Percentiles rank a stretch among this genome's conserved stretches.
Conservation (phyloP, 2,329 filamentous ascomycete species). For the Coniosporium tulheliwenetii region DNA sequence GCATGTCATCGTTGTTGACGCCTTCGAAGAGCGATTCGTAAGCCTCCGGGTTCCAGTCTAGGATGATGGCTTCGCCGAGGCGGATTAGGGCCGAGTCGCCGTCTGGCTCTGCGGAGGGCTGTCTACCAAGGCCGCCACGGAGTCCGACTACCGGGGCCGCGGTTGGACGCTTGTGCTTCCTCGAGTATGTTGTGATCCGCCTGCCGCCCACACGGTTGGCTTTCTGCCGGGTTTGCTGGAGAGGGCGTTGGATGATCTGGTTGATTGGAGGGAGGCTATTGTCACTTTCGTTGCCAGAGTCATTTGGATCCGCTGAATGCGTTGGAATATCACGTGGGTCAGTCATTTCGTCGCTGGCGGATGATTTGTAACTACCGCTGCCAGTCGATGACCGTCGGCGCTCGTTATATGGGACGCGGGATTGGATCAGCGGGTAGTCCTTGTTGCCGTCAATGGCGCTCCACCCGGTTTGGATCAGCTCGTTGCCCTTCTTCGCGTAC, state of each 20-base stretch:
- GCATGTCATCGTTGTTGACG: slow-evolving; percentile 28
- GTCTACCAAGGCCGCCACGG: not conserved
- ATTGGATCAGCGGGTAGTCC: slow-evolving; percentile 37
- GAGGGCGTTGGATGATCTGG: not conserved
- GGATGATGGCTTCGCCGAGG: slow-evolving; percentile 67
- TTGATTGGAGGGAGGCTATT: not conserved
- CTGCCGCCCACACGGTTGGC: not conserved
- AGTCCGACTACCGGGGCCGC: not conserved
- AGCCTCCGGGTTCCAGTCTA: slow-evolving; percentile 66
- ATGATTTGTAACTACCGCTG: slow-evolving; percentile 1
- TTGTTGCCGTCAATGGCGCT: slow-evolving; percentile 43
- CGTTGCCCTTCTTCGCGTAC: slow-evolving; percentile 39
- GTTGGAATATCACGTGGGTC: not conserved
- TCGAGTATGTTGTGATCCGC: slow-evolving; percentile 7
- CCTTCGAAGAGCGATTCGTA: slow-evolving; percentile 54
- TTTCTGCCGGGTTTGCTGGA: not conserved
- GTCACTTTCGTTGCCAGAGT: slow-evolving; percentile 1
- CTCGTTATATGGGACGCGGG: slow-evolving; percentile 21
- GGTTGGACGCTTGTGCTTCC: slow-evolving; percentile 12
- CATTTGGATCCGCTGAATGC: not conserved
- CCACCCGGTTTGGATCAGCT: slow-evolving; percentile 56
- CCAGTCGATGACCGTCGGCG: slow-evolving; percentile 15
- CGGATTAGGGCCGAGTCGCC: slow-evolving; percentile 32
- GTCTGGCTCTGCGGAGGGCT: slow-evolving; percentile 7
- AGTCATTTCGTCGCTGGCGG: slow-evolving; percentile 7